Evolutionary conservation across 352 stramenopile genomes (phyloP).

Genomic region (Peronospora tabacina): DNA sequence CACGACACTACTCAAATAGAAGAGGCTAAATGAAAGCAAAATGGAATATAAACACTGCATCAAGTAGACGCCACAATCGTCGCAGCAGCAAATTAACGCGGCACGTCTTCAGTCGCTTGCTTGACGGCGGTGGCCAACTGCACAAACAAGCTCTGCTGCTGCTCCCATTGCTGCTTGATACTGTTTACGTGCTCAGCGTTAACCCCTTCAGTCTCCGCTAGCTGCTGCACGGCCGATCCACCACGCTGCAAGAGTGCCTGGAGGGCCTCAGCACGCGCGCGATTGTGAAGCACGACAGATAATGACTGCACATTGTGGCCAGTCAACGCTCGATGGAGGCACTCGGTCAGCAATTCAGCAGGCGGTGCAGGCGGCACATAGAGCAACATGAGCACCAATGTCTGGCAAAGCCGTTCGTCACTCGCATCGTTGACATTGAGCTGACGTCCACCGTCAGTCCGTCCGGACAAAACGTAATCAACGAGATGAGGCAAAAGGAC

Average conservation of each 20-base stretch:
- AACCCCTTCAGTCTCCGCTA: slow-evolving; percentile 23
- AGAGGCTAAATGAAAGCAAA: slow-evolving; percentile 11
- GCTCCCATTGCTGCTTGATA: slow-evolving; percentile 57
- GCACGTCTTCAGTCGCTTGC: slow-evolving; percentile 34
- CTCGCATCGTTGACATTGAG: slow-evolving; percentile 31
- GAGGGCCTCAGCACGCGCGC: slow-evolving; percentile 55
- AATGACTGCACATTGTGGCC: slow-evolving; percentile 54
- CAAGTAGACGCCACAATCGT: slow-evolving; percentile 5
- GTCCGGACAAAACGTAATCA: slow-evolving; percentile 47
- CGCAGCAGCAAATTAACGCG: slow-evolving; percentile 11
- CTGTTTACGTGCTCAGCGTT: slow-evolving; percentile 21
- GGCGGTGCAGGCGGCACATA: slow-evolving; percentile 71
- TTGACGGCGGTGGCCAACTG: slow-evolving; percentile 74
- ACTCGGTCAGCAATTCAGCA: slow-evolving; percentile 56
- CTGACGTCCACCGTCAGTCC: slow-evolving; percentile 28
- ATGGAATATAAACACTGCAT: slow-evolving; percentile 17
- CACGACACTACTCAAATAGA: neutral
- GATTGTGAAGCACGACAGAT: slow-evolving; percentile 66
- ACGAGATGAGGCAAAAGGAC: slow-evolving; percentile 63
- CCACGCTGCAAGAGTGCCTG: slow-evolving; percentile 72
- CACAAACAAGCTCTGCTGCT: slow-evolving; percentile 62
- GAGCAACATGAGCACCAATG: slow-evolving; percentile 70
- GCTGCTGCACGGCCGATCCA: slow-evolving; percentile 41
- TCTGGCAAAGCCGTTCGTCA: slow-evolving; percentile 65
- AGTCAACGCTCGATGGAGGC: slow-evolving; percentile 47